These are phyloP conservation scores for Pseudonitzschia delicatissima DNA, from an alignment of 108 stramenopile genomes.

Conservation along the genomic window DNA sequence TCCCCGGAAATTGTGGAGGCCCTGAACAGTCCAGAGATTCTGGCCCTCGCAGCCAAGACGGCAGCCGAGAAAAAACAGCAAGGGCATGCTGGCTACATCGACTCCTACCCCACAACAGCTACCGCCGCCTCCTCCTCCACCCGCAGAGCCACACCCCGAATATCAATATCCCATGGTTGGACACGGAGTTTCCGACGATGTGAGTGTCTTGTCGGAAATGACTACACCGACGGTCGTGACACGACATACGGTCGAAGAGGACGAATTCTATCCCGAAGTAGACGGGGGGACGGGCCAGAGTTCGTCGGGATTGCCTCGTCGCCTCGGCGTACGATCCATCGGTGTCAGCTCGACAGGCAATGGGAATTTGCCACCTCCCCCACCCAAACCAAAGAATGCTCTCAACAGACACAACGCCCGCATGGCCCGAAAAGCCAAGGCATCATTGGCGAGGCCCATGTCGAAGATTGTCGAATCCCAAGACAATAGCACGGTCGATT, in stretches of 20 bases:
- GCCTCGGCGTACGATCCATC: constrained; percentile 14
- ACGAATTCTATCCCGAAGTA: constrained; percentile 49
- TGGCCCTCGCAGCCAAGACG: constrained; percentile 23
- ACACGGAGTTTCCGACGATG: constrained; percentile 48
- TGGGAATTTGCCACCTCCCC: neutral
- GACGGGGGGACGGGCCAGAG: constrained; percentile 23
- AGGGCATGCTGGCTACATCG: too few species aligned
- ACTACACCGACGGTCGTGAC: constrained; percentile 58
- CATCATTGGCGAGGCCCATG: too few species aligned
- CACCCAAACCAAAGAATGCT: constrained; percentile 10
- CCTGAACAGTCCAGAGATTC: constrained; percentile 33
- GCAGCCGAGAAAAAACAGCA: constrained; percentile 15
- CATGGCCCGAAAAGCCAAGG: too few species aligned
- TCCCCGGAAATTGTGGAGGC: constrained; percentile 50
- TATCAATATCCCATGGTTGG: constrained; percentile 58
- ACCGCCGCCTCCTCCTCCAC: constrained; percentile 17
- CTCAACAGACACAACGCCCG: neutral
- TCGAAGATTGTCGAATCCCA: neutral
- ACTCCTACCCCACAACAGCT: constrained; percentile 1
- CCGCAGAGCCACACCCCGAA: constrained; percentile 33
- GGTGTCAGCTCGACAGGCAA: constrained; percentile 18
- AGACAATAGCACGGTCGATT: too few species aligned
- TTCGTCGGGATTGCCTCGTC: constrained; percentile 32
- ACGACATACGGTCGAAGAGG: constrained; percentile 37
- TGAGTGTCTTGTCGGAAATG: constrained; percentile 49